Evolutionary conservation across 2,329 filamentous ascomycete genomes (phyloP).

Genomic region (Trichoderma oligosporum): DNA sequence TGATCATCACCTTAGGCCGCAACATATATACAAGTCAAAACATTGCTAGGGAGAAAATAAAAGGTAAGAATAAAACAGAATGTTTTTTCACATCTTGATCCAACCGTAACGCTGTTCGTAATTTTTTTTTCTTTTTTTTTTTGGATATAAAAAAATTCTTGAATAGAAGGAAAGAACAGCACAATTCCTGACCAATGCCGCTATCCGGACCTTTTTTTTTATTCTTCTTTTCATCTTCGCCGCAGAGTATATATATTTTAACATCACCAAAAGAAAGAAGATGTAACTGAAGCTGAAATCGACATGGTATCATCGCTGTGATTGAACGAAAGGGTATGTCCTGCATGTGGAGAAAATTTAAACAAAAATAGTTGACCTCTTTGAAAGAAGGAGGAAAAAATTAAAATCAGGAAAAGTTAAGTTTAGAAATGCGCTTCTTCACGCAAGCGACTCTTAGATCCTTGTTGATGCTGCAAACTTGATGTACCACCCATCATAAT

Average conservation of each 20-base stretch:
- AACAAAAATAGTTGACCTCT: conserved; percentile 3
- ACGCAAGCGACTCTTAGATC: conserved; percentile 51
- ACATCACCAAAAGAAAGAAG: conserved; percentile 1
- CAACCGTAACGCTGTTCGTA: background rate
- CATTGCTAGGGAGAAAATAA: background rate
- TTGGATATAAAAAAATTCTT: background rate
- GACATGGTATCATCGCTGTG: conserved; percentile 23
- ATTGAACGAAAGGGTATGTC: conserved; percentile 34
- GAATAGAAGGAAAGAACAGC: background rate
- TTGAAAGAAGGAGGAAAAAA: conserved; percentile 7
- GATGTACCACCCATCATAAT: conserved; percentile 52
- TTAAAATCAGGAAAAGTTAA: conserved; percentile 21
- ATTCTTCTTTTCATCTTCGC: background rate
- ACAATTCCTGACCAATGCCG: background rate
- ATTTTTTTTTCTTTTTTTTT: background rate
- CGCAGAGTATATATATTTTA: conserved; percentile 1
- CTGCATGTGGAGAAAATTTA: conserved; percentile 28
- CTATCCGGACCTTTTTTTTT: no score
- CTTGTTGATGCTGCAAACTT: conserved; percentile 47
- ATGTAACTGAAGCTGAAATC: conserved; percentile 12
- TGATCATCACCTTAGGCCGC: background rate
- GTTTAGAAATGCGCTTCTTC: conserved; percentile 50
- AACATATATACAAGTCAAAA: conserved; percentile 2
- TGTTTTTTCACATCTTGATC: background rate
- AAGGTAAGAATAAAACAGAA: background rate